Evolutionary conservation across 768 basidiomycete species (phyloP).

Genomic region (Chalciporus chontae): DNA sequence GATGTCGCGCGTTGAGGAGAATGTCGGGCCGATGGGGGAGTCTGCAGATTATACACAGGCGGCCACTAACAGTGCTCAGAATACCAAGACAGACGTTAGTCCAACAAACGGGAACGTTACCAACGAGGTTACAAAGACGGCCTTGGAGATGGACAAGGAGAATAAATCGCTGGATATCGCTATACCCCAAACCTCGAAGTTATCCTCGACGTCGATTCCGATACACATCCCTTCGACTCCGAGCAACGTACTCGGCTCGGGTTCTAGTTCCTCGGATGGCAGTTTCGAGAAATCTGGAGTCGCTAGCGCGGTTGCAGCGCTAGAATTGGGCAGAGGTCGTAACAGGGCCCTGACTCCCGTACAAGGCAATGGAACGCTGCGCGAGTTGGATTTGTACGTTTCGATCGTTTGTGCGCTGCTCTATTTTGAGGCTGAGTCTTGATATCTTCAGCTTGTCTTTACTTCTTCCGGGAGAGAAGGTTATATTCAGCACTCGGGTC

Average conservation of each 20-base stretch:
- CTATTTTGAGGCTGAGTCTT: neutral
- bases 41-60: conserved; percentile 29
- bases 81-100: neutral
- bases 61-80: neutral
- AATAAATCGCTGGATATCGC: neutral
- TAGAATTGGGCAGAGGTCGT: conserved; percentile 46
- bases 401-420: neutral
- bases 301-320: conserved; percentile 31
- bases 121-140: neutral
- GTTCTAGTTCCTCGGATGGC: conserved; percentile 48
- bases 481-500: conserved; percentile 51
- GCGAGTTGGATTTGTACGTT: conserved; percentile 43
- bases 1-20: conserved; percentile 27
- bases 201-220: conserved; percentile 4
- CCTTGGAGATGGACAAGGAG: conserved; percentile 8
- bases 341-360: conserved; percentile 53
- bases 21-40: conserved; percentile 46
- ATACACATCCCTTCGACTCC: conserved; percentile 7
- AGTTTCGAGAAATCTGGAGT: conserved; percentile 37
- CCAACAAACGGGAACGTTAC: neutral
- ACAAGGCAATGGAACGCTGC: conserved; percentile 40
- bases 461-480: conserved; percentile 42
- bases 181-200: conserved; percentile 3
- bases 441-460: conserved; percentile 29
- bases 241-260: conserved; percentile 30